These are phyloP conservation scores for Haplosporangium sp. DNA, from an alignment of 371 early-diverging fungal genomes.

Conservation along the genomic window DNA sequence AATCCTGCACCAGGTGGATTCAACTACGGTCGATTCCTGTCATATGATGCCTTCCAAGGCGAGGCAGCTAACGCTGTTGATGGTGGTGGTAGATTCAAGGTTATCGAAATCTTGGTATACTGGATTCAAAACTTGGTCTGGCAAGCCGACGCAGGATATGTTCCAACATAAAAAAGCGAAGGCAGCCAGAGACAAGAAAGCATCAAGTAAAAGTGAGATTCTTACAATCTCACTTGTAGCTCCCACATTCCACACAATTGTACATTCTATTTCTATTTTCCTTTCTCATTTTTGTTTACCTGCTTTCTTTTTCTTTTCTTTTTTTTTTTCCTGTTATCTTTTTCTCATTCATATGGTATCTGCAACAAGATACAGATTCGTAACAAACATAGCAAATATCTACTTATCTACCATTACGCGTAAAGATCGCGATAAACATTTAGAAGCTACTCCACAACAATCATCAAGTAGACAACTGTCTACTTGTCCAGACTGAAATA, in stretches of 20 bases:
- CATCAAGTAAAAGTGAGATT: not conserved
- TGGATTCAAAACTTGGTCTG: constrained; percentile 53
- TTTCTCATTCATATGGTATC: not conserved
- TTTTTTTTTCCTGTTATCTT: not conserved
- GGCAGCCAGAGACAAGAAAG: not conserved
- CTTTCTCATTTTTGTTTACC: not conserved
- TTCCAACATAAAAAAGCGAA: constrained; percentile 24
- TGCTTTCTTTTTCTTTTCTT: constrained; percentile 1
- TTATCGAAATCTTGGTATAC: constrained; percentile 42
- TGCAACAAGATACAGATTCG: not conserved
- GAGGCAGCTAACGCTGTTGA: constrained; percentile 24
- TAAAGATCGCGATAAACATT: not conserved
- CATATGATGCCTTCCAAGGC: constrained; percentile 43
- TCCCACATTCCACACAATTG: not conserved
- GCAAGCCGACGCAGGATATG: constrained; percentile 44
- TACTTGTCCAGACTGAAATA: not conserved
- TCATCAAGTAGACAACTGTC: not conserved
- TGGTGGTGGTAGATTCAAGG: constrained; percentile 40
- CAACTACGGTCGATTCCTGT: constrained; percentile 33
- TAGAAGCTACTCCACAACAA: not conserved
- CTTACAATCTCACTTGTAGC: not conserved
- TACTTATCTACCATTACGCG: too few relatives aligned
- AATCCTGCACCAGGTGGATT: constrained; percentile 28
- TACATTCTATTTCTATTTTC: not conserved
- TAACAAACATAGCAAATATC: not conserved